These are phyloP conservation scores for Bauhinia variegata DNA, from an alignment of 306 rosid genomes.

Conservation along the genomic window DNA sequence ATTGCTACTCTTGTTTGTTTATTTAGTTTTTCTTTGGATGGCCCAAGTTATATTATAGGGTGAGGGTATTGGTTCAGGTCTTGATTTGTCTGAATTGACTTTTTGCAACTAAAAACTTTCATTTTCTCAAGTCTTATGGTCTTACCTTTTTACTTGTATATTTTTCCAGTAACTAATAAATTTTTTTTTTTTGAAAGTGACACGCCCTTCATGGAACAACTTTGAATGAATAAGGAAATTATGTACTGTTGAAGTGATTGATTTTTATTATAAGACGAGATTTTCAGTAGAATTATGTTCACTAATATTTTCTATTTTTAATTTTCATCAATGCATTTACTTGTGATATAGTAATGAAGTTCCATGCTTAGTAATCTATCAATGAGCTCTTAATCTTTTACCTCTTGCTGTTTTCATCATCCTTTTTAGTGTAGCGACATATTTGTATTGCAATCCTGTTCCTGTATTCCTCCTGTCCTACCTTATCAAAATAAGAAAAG, in stretches of 20 bases:
- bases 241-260: not conserved
- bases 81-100: not conserved
- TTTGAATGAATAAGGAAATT: not conserved
- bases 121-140: not conserved
- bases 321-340: not conserved
- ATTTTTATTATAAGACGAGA: not conserved
- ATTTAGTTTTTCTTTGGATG: constrained; percentile 3
- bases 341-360: not conserved
- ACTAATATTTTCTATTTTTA: not conserved
- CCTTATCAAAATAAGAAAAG: too few relatives aligned
- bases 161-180: not conserved
- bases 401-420: not conserved
- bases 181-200: not conserved
- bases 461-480: too few relatives aligned
- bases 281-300: not conserved
- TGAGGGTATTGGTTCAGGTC: constrained; percentile 18
- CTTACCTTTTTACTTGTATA: not conserved
- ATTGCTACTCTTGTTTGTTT: not conserved
- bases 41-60: not conserved
- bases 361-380: not conserved
- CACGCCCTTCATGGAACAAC: not conserved
- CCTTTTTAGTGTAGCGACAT: too few relatives aligned
- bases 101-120: constrained; percentile 8
- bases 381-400: not conserved
- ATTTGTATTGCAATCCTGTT: too few relatives aligned